phyloP scores from a whole-genome alignment of 768 basidiomycete species.

The Lactarius trivialis region DNA sequence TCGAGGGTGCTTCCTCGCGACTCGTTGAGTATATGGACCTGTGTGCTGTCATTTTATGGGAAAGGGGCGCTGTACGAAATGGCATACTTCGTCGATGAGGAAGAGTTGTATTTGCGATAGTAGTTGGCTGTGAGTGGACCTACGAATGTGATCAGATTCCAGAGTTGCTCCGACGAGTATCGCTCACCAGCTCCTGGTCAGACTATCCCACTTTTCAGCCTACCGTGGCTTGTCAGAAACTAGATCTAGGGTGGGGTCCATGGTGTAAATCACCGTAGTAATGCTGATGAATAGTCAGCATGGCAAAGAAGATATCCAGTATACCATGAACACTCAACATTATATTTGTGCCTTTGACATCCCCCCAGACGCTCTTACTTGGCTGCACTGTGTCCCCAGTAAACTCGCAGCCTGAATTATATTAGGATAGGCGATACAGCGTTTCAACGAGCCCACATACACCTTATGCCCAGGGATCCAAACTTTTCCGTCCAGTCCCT shows the following conservation, averaged over 20 bases:
- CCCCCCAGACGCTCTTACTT: slow-evolving; percentile 61
- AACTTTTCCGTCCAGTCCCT: slow-evolving; percentile 85
- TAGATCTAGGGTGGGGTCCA: background rate
- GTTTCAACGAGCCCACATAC: slow-evolving; percentile 36
- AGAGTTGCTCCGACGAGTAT: background rate
- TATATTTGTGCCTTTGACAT: slow-evolving; percentile 68
- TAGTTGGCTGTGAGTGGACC: slow-evolving; percentile 59
- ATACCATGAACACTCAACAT: slow-evolving; percentile 47
- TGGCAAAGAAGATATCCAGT: background rate
- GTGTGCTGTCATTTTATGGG: background rate
- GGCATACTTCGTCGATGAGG: slow-evolving; percentile 80
- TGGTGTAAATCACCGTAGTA: slow-evolving; percentile 53
- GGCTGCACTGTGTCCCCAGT: slow-evolving; percentile 83
- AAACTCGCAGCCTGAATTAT: slow-evolving; percentile 65
- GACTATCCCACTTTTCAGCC: slow-evolving; percentile 96
- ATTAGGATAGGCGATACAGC: background rate
- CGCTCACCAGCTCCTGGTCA: slow-evolving; percentile 80
- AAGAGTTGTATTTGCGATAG: slow-evolving; percentile 71
- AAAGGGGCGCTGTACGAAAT: background rate
- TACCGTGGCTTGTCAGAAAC: slow-evolving; percentile 28
- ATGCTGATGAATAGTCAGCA: slow-evolving; percentile 38
- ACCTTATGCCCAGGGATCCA: slow-evolving; percentile 64
- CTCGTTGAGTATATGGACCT: slow-evolving; percentile 94
- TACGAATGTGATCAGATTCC: slow-evolving; percentile 24
- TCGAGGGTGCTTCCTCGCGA: slow-evolving; percentile 87